Evolutionary conservation across 73 alveolate genomes (phyloP), one percentile per base, ranked within the genome.

Genomic region (Paramecium octaurelia): DNA sequence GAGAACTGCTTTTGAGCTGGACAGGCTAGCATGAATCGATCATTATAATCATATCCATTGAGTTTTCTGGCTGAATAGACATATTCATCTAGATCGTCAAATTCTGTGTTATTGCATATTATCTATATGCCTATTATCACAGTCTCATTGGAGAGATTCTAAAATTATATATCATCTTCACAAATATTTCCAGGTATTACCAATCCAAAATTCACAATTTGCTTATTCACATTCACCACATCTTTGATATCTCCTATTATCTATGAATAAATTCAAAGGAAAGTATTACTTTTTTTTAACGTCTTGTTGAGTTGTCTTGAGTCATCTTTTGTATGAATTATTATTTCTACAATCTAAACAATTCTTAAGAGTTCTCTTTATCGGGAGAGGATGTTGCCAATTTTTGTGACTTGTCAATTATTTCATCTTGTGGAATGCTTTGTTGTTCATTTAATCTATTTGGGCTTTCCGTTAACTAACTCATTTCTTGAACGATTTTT

Each of bases 11-110:
- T 58, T 50, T 89, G 48, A 1, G 70, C 70, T 8, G 94, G 85
- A 73, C 73, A 70, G 0, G 94, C 71, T 40, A 89, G 48, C 94
- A 89, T 89, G 36, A 89, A 69, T 18, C 64, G 58, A 70, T 71
- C 91, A 71, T 89, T 89, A 31, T 89, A 73, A 71, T 89, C 94
- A 44, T 71, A 89, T 16, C 88, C 88, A 64, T 46, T 89, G 0
- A 83, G 57, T 70, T 89, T 89, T 70, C 94, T 77, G 16, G 88
- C 88, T 38, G 86, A 70, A 58, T 70, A 89, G 14, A 89, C 94
- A 70, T 89, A 89, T 18, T 89, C 91, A 29, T 83, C 91, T 24
- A 70, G 42, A 43, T 60, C 88, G 73, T 89, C 94, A 69, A 70
- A 89, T 71, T 89, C 92, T 58, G 94, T 40, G 73, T 89, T 89